Conservation (phyloP, 1,139 yeast genomes). For the Cylindricascospora bacillispora region DNA sequence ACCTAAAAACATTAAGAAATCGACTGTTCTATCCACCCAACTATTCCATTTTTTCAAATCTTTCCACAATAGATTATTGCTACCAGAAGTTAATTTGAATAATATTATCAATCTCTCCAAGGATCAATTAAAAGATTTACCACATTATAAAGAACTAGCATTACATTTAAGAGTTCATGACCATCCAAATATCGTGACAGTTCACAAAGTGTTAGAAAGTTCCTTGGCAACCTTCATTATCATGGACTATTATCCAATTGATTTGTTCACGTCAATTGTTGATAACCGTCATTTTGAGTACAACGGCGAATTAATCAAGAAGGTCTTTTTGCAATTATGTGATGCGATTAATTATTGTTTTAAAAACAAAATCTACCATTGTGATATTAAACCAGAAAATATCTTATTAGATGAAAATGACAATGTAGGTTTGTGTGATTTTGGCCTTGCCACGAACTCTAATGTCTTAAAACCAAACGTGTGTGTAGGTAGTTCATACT, state of each 20-base stretch:
- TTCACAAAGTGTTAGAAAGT: slow-evolving; percentile 55
- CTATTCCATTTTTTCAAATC: slow-evolving; percentile 21
- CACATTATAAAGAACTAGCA: slow-evolving; percentile 47
- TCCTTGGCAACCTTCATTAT: slow-evolving; percentile 49
- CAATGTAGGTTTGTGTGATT: slow-evolving; percentile 60
- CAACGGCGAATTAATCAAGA: slow-evolving; percentile 39
- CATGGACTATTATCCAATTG: slow-evolving; percentile 78
- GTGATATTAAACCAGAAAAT: slow-evolving; percentile 89
- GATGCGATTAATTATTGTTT: slow-evolving; percentile 68
- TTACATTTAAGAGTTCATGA: slow-evolving; percentile 61
- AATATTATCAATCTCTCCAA: slow-evolving; percentile 14
- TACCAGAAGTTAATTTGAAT: slow-evolving; percentile 22
- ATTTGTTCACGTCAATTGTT: slow-evolving; percentile 69
- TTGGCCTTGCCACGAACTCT: slow-evolving; percentile 67
- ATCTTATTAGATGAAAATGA: slow-evolving; percentile 53
- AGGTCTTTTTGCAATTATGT: slow-evolving; percentile 61
- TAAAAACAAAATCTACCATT: slow-evolving; percentile 56
- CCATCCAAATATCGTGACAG: slow-evolving; percentile 65
- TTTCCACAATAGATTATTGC: slow-evolving; percentile 14
- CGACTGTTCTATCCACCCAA: slow-evolving; percentile 10
- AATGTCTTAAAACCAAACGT: slow-evolving; percentile 52
- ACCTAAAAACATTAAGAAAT: slow-evolving; percentile 3
- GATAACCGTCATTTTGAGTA: slow-evolving; percentile 35
- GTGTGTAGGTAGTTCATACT: slow-evolving; percentile 80
- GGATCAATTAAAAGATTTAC: slow-evolving; percentile 15